Evolutionary conservation across 2,329 filamentous ascomycete genomes (phyloP).

Genomic region (Neurospora sp.): DNA sequence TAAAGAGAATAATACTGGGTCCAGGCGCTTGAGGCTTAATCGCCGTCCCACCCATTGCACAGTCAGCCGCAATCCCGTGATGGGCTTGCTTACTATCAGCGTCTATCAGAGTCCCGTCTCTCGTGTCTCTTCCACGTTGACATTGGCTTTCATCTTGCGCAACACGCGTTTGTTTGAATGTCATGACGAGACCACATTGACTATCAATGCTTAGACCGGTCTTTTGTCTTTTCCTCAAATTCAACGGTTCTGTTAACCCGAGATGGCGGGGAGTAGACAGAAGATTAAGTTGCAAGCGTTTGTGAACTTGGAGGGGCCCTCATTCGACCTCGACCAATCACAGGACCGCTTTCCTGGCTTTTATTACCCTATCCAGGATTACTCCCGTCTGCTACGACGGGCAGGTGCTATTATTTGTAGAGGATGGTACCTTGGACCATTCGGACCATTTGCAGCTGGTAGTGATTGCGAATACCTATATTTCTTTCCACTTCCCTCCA

Average conservation of each 20-base stretch:
- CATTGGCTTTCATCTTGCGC: neutral
- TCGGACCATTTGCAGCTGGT: neutral
- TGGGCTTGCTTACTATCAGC: neutral
- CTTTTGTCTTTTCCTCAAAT: neutral
- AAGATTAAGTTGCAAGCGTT: neutral
- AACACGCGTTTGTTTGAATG: neutral
- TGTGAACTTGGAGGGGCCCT: neutral
- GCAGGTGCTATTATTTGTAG: neutral
- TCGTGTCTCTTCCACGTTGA: neutral
- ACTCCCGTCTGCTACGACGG: neutral
- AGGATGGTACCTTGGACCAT: neutral
- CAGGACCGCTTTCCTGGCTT: neutral
- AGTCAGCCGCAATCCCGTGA: constrained; percentile 9
- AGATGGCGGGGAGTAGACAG: neutral
- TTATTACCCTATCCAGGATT: neutral
- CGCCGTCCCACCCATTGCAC: constrained; percentile 2
- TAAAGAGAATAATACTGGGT: constrained; percentile 4
- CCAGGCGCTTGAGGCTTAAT: constrained; percentile 6
- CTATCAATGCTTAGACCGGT: neutral
- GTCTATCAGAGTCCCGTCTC: neutral
- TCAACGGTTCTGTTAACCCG: neutral
- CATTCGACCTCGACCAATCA: neutral
- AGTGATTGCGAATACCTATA: neutral
- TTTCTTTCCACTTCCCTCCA: neutral
- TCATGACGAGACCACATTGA: neutral